Percentiles rank a stretch among this genome's conserved stretches.
Conservation (phyloP, 305 asterid genomes). For the Solanum aculeatissimum region DNA sequence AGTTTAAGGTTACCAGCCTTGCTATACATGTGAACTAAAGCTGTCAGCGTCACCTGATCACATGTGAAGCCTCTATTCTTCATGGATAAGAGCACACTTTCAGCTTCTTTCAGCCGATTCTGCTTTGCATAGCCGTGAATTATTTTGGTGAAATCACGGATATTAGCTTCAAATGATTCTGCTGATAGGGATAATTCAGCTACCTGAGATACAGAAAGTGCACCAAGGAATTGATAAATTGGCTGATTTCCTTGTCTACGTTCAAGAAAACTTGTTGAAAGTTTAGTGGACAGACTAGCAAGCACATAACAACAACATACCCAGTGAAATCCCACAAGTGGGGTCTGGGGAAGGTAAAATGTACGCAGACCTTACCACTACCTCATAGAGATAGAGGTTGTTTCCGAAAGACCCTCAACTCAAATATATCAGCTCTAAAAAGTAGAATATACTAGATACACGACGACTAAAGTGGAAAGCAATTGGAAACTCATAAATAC, state of each 20-base stretch:
- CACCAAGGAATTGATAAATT: neutral
- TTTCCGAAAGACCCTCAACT: no score
- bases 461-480: no score
- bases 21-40: constrained; percentile 83
- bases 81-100: constrained; percentile 43
- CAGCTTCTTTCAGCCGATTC: constrained; percentile 52
- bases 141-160: constrained; percentile 79
- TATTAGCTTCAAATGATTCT: constrained; percentile 68
- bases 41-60: constrained; percentile 74
- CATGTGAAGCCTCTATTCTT: constrained; percentile 56
- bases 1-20: constrained; percentile 56
- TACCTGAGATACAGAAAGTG: constrained; percentile 31
- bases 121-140: constrained; percentile 54
- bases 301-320: no score
- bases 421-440: no score
- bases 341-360: no score
- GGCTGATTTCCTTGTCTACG: neutral
- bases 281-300: neutral
- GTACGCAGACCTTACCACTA: no score
- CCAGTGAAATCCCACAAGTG: no score
- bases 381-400: no score
- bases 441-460: no score
- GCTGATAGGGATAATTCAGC: constrained; percentile 50
- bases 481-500: no score
- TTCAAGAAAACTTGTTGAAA: neutral